Base-by-base conservation (phyloP, 495 filamentous ascomycete species). In the Clavariopsis aquatica region DNA sequence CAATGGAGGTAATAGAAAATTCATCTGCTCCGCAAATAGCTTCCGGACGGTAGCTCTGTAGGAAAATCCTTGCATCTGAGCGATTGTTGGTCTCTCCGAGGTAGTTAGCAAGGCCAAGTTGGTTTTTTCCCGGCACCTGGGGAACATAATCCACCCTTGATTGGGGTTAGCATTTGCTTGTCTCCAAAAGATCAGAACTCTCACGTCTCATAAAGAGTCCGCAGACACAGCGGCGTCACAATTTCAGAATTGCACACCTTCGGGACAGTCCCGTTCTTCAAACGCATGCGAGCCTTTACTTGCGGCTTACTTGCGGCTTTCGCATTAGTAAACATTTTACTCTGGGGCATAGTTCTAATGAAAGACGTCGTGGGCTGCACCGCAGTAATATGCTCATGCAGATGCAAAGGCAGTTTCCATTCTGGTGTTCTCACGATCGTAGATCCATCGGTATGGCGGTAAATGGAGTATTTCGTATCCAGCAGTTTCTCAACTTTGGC, bases 331-430 rank as follows among this genome's bases (percentile, higher is more conserved):
- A 38, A 53, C 23, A 29, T 53, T 6, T 31, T 53, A 19, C 51
- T 62, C 58, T 52, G 43, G 4, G 61, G 64, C 3, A 22, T 13
- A 19, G 73, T 57, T 15, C 68, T 66, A 62, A 78, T 75, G 65
- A 89, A 88, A 7, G 83, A 85, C 27, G 82, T 88, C 9, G 84
- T 87, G n/a, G 85, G 85, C 72, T 88, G 85, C 29, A 88, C 80
- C 6, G 82, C 78, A 46, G 82, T 80, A 58, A 89, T 79, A 65
- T 85, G 82, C 26, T 74, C 74, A 57, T 81, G 81, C 5, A 76
- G 78, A 64, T 81, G 74, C 60, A 71, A 67, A 19, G 83, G 82
- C 12, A 84, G 71, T 49, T 78, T 82, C 73, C 82, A 85, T 38
- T 77, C 69, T 46, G 76, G 68, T 49, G 74, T 75, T 22, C 74